phyloP scores from a whole-genome alignment of 108 stramenopile genomes.

The Fragilariopsis cylindrus region DNA sequence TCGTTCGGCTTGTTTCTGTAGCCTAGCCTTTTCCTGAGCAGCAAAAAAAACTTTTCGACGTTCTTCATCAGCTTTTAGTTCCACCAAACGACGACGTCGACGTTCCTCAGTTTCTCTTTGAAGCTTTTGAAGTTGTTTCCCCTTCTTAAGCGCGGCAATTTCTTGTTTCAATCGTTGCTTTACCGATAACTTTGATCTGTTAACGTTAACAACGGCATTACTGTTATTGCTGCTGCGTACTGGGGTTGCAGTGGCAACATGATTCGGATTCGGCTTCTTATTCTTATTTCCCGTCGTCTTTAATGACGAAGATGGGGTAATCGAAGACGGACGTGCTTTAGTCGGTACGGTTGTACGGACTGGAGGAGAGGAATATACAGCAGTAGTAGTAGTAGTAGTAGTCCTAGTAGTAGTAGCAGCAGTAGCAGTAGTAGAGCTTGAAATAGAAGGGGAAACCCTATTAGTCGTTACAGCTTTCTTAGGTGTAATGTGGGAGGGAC shows the following conservation, averaged over 20 bases:
- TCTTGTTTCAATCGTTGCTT: slow-evolving; percentile 64
- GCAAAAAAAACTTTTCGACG: slow-evolving; percentile 12
- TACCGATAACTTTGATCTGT: slow-evolving; percentile 16
- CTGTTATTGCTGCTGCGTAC: background rate
- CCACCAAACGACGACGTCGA: slow-evolving; percentile 13
- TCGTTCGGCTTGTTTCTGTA: slow-evolving; percentile 44
- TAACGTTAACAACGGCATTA: background rate
- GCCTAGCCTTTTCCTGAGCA: background rate
- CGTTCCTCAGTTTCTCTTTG: slow-evolving; percentile 41
- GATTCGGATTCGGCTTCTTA: background rate
- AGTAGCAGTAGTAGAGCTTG: too few relatives aligned
- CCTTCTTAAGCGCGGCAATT: slow-evolving; percentile 57
- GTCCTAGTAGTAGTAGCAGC: too few relatives aligned
- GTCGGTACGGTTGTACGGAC: too few relatives aligned
- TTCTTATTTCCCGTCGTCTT: background rate
- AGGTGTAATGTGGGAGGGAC: slow-evolving; percentile 2
- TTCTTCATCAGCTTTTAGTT: slow-evolving; percentile 22
- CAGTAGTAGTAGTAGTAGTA: too few relatives aligned
- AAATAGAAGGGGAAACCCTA: too few relatives aligned
- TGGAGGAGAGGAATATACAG: too few relatives aligned
- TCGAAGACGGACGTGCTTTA: too few relatives aligned
- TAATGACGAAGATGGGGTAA: too few relatives aligned
- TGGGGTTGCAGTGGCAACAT: background rate
- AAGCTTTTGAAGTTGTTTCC: slow-evolving; percentile 32
- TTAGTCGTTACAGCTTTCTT: background rate